Conservation (phyloP, 2,329 filamentous ascomycete species). For the Pestalotiopsis sp. region DNA sequence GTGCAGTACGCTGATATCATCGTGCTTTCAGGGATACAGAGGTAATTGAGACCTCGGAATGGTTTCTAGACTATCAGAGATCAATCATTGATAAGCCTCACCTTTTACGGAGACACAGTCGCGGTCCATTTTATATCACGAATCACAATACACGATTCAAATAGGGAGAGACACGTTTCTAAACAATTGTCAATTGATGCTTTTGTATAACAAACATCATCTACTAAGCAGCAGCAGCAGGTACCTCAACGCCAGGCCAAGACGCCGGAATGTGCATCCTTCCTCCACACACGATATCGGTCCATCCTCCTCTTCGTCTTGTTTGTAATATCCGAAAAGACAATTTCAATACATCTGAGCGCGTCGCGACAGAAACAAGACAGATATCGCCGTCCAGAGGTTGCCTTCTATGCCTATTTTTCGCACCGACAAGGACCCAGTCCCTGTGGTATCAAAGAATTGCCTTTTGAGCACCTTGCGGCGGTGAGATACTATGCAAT, state of each 20-base stretch:
- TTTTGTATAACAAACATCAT: conserved; percentile 3
- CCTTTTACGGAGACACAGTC: not conserved
- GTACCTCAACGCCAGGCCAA: conserved; percentile 1
- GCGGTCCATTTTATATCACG: not conserved
- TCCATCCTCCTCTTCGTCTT: not conserved
- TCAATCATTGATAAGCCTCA: not conserved
- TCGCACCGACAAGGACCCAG: not conserved
- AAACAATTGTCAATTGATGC: conserved; percentile 3
- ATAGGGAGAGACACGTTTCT: not conserved
- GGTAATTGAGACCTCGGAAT: not conserved
- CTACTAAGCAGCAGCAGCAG: not conserved
- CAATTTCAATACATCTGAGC: conserved; percentile 5
- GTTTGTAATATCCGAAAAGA: conserved; percentile 1
- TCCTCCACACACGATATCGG: not conserved
- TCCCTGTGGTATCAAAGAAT: not conserved
- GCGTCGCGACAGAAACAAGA: not conserved
- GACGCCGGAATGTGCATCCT: not conserved
- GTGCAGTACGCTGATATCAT: not conserved
- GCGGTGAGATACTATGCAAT: conserved; percentile 12
- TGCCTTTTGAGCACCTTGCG: conserved; percentile 9
- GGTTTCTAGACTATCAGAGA: not conserved
- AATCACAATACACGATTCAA: not conserved
- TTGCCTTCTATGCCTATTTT: not conserved
- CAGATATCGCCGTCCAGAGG: not conserved
- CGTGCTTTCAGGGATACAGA: not conserved